Conservation (phyloP, 805 yeast genomes). For the Spencermartinsiella europaea region DNA sequence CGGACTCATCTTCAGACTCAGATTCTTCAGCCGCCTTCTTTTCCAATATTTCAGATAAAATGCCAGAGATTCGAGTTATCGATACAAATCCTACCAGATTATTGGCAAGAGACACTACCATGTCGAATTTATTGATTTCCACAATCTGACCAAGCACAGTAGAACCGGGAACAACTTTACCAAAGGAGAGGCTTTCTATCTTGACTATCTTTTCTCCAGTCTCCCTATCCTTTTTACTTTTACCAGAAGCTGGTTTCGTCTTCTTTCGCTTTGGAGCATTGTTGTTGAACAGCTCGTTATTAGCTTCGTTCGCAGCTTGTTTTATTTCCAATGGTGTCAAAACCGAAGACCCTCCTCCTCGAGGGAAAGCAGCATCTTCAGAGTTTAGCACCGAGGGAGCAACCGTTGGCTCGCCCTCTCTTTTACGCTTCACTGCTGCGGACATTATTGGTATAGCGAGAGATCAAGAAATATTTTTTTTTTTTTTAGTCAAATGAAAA, state of each 20-base stretch:
- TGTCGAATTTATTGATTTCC: constrained; percentile 54
- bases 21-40: constrained; percentile 37
- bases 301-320: constrained; percentile 89
- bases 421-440: constrained; percentile 1
- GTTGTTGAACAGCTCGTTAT: constrained; percentile 64
- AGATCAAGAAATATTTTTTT: background rate
- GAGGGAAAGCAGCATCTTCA: constrained; percentile 69
- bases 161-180: constrained; percentile 64
- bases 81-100: constrained; percentile 75
- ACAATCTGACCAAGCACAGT: constrained; percentile 71
- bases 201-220: constrained; percentile 29
- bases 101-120: constrained; percentile 72
- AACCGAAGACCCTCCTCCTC: constrained; percentile 72
- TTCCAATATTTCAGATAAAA: constrained; percentile 53
- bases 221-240: constrained; percentile 18
- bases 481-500: no score
- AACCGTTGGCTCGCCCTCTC: constrained; percentile 5
- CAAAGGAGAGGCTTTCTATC: constrained; percentile 59
- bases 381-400: constrained; percentile 13
- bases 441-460: constrained; percentile 8
- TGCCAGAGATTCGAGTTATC: constrained; percentile 63
- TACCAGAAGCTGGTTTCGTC: constrained; percentile 23
- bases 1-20: constrained; percentile 39
- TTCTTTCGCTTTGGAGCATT: constrained; percentile 38
- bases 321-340: constrained; percentile 86